These are phyloP conservation scores for Leishmania aethiopica DNA, from an alignment of 208 protist genomes.

Conservation along the genomic window DNA sequence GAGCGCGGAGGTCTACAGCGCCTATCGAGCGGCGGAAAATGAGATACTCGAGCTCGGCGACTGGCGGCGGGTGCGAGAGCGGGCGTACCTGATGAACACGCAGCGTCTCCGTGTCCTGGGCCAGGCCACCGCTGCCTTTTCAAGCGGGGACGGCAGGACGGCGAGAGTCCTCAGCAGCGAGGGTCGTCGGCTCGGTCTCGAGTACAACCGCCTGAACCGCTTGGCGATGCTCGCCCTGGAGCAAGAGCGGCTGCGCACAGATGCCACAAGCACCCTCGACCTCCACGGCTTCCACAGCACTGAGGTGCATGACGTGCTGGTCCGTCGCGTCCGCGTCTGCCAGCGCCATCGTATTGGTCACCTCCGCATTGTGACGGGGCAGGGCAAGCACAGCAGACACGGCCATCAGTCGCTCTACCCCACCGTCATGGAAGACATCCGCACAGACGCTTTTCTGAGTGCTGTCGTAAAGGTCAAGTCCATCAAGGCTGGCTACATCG, in stretches of 20 bases:
- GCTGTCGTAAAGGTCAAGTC: constrained; percentile 33
- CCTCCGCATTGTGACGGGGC: constrained; percentile 64
- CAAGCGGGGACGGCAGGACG: constrained; percentile 46
- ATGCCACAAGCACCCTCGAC: constrained; percentile 60
- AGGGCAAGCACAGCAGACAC: constrained; percentile 67
- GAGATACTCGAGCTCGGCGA: constrained; percentile 61
- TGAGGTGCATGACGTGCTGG: constrained; percentile 73
- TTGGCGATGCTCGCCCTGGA: constrained; percentile 85
- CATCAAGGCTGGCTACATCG: constrained; percentile 52
- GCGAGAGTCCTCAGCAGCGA: constrained; percentile 64
- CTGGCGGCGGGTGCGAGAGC: constrained; percentile 75
- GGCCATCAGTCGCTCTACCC: constrained; percentile 46
- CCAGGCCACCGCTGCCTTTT: constrained; percentile 65
- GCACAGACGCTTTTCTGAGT: constrained; percentile 41
- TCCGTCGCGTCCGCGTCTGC: constrained; percentile 70
- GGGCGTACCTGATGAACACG: constrained; percentile 66
- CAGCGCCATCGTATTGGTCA: constrained; percentile 36
- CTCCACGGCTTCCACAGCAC: constrained; percentile 82
- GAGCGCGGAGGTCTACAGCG: constrained; percentile 34
- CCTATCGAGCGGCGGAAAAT: constrained; percentile 38
- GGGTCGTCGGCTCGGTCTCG: constrained; percentile 51
- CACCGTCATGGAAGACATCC: constrained; percentile 38
- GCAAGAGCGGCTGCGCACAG: constrained; percentile 47
- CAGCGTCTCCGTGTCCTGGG: constrained; percentile 59
- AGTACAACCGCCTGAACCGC: constrained; percentile 81